Percentiles rank a stretch among this genome's conserved stretches.
phyloP scores from a whole-genome alignment of 805 yeast genomes.

The Pichia insulana region DNA sequence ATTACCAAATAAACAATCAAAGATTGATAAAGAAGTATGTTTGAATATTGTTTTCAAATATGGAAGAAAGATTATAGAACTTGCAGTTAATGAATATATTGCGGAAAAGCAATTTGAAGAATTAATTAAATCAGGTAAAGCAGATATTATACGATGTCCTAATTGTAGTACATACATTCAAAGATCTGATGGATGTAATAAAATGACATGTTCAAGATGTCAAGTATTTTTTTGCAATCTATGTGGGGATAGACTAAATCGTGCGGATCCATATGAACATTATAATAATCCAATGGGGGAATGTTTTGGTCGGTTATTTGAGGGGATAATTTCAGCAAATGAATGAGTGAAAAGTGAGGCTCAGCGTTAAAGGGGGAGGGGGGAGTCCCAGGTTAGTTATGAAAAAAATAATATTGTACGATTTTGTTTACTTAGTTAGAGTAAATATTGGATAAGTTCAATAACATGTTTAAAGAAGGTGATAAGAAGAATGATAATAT shows the following conservation, averaged over 20 bases:
- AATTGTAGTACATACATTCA: conserved; percentile 41
- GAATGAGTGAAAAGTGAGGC: too few relatives aligned
- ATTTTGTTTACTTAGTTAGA: too few relatives aligned
- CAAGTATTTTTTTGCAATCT: conserved; percentile 42
- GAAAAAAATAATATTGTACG: too few relatives aligned
- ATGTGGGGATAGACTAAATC: conserved; percentile 37
- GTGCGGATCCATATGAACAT: conserved; percentile 43
- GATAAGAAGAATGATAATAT: not conserved
- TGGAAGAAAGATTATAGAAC: conserved; percentile 35
- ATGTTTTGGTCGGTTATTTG: conserved; percentile 45
- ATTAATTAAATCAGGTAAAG: conserved; percentile 33
- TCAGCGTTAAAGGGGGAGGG: too few relatives aligned
- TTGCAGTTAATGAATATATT: conserved; percentile 36
- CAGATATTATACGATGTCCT: conserved; percentile 44
- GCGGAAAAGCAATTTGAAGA: conserved; percentile 41
- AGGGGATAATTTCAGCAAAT: conserved; percentile 34
- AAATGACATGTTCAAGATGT: conserved; percentile 49
- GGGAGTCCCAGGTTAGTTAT: too few relatives aligned
- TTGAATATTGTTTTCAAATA: conserved; percentile 27
- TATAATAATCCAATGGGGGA: conserved; percentile 32
- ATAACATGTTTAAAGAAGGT: not conserved
- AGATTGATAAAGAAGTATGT: conserved; percentile 27
- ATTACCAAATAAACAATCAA: not conserved
- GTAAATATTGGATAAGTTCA: too few relatives aligned
- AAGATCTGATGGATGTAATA: conserved; percentile 56